These are phyloP conservation scores for Amborella trichopoda DNA, from an alignment of 164 flowering plant genomes.

Conservation along the genomic window DNA sequence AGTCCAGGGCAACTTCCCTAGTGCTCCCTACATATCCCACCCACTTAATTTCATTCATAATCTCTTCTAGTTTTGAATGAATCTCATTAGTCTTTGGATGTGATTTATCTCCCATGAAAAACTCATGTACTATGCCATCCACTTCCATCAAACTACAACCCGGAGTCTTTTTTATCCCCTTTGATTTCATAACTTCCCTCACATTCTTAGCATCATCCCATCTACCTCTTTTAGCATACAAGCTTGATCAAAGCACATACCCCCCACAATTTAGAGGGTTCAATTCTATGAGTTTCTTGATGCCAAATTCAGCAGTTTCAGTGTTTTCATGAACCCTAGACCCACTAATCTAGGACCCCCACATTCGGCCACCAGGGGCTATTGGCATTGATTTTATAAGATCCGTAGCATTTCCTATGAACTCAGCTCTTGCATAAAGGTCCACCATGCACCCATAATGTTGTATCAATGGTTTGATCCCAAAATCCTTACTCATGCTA, in stretches of 20 bases:
- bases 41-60: constrained; percentile 21
- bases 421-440: constrained; percentile 68
- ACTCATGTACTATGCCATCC: constrained; percentile 34
- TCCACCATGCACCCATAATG: constrained; percentile 77
- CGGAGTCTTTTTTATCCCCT: constrained; percentile 60
- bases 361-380: constrained; percentile 41
- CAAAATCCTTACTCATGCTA: constrained; percentile 52
- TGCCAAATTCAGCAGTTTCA: constrained; percentile 39
- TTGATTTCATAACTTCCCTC: constrained; percentile 45
- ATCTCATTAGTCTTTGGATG: constrained; percentile 32
- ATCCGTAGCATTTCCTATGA: constrained; percentile 50
- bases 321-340: constrained; percentile 51
- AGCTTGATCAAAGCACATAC: constrained; percentile 52
- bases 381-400: constrained; percentile 45
- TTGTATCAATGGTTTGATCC: constrained; percentile 43
- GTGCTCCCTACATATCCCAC: no score
- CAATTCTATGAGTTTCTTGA: constrained; percentile 44
- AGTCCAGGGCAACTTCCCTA: neutral
- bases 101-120: constrained; percentile 43
- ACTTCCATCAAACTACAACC: constrained; percentile 73
- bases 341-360: constrained; percentile 76
- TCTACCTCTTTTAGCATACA: constrained; percentile 53
- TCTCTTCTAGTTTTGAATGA: constrained; percentile 17
- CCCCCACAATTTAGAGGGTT: constrained; percentile 63
- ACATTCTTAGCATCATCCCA: constrained; percentile 58